Conservation (phyloP, 108 stramenopile genomes). For the Nitzschia palea region DNA sequence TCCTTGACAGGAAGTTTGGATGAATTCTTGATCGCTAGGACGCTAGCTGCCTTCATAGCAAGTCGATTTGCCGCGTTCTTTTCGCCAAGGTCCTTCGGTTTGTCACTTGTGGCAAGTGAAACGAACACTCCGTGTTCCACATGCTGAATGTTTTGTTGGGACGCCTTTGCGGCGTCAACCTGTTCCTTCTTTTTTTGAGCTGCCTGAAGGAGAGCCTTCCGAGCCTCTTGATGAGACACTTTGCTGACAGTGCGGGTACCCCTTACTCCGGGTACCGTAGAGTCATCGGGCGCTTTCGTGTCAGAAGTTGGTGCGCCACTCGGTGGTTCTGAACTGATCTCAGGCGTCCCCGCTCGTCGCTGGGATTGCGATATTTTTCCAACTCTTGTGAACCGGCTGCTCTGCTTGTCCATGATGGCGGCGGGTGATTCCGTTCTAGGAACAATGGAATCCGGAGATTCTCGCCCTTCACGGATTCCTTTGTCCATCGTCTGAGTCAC, state of each 20-base stretch:
- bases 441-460: too few relatives aligned
- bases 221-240: slow-evolving; percentile 21
- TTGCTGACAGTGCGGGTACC: slow-evolving; percentile 13
- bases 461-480: too few relatives aligned
- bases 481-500: too few relatives aligned
- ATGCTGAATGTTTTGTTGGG: too few relatives aligned
- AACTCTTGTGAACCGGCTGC: not conserved
- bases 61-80: slow-evolving; percentile 9
- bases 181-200: slow-evolving; percentile 15
- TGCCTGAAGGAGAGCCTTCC: slow-evolving; percentile 17
- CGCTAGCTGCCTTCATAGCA: slow-evolving; percentile 9
- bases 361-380: slow-evolving; percentile 5
- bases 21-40: slow-evolving; percentile 20
- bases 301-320: too few relatives aligned
- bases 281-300: not conserved
- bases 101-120: not conserved
- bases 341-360: not conserved
- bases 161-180: not conserved
- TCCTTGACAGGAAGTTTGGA: not conserved
- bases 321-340: too few relatives aligned
- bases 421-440: too few relatives aligned
- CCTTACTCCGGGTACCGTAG: not conserved
- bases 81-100: not conserved
- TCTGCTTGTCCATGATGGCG: not conserved
- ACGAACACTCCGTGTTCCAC: not conserved